Conservation (phyloP, 1,139 yeast species). For the Wickerhamiella pararugosa region DNA sequence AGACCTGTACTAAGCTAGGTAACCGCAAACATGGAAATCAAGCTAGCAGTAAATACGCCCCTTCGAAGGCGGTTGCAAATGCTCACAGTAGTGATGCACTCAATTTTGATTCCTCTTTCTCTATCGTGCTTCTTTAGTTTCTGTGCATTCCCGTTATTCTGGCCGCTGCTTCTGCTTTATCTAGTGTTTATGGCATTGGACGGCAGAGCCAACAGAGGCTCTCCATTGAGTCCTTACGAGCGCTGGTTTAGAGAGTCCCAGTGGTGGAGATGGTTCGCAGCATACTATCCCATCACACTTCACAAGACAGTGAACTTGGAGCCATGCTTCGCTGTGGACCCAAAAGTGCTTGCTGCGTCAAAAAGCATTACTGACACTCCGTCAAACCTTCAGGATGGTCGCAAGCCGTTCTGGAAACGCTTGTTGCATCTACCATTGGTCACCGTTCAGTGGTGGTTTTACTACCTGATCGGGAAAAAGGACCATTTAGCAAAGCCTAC, state of each 20-base stretch:
- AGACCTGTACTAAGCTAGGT: no score
- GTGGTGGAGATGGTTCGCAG: constrained; percentile 62
- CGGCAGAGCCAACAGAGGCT: constrained; percentile 62
- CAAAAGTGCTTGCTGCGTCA: neutral
- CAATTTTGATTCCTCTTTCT: constrained; percentile 52
- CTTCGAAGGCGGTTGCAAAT: constrained; percentile 47
- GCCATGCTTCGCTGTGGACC: constrained; percentile 42
- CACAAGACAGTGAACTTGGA: constrained; percentile 56
- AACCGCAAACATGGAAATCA: no score
- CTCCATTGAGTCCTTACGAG: constrained; percentile 42
- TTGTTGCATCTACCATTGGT: no score
- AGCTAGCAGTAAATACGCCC: constrained; percentile 20
- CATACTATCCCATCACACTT: constrained; percentile 68
- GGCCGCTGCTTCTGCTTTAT: constrained; percentile 45
- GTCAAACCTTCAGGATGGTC: no score
- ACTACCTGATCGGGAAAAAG: constrained; percentile 10
- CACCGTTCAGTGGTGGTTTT: constrained; percentile 9
- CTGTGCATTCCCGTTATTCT: constrained; percentile 50
- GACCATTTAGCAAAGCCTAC: constrained; percentile 30
- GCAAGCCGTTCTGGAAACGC: no score
- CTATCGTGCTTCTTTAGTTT: constrained; percentile 39
- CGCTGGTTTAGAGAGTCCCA: constrained; percentile 40
- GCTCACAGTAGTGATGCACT: constrained; percentile 60
- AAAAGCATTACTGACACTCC: no score
- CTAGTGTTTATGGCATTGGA: constrained; percentile 38